These are phyloP conservation scores for Stephania yunnanensis DNA, from an alignment of 164 flowering plant genomes.

Conservation along the genomic window DNA sequence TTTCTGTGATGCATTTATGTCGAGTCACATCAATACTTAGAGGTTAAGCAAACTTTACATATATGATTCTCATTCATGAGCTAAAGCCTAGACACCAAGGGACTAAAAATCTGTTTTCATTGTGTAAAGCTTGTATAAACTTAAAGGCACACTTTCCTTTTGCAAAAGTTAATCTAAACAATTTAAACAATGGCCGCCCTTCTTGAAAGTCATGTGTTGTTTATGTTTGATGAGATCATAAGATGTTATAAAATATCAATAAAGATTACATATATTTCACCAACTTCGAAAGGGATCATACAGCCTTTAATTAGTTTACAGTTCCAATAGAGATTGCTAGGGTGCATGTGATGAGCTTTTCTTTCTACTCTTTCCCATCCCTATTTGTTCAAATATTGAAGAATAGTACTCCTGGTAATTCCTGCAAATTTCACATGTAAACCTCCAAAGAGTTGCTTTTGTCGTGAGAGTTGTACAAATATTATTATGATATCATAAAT, in stretches of 20 bases:
- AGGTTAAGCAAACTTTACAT: slow-evolving; percentile 9
- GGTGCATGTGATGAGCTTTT: background rate
- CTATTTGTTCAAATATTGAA: no score
- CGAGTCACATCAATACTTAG: background rate
- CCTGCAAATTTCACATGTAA: background rate
- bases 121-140: slow-evolving; percentile 13
- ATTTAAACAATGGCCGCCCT: slow-evolving; percentile 11
- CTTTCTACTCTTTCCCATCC: background rate
- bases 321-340: background rate
- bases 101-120: slow-evolving; percentile 4
- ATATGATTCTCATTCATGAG: slow-evolving; percentile 13
- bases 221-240: slow-evolving; percentile 3
- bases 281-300: background rate
- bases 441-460: background rate
- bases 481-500: background rate
- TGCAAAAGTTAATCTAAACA: slow-evolving; percentile 7
- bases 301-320: background rate
- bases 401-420: background rate
- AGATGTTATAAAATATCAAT: slow-evolving; percentile 8
- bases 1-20: background rate
- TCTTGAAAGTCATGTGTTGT: slow-evolving; percentile 9
- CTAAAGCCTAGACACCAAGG: background rate
- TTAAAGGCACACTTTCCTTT: background rate
- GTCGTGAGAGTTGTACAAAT: background rate
- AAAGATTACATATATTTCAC: background rate